Conservation (phyloP, 495 filamentous ascomycete species). For the Aspergillus incahuasiensis region DNA sequence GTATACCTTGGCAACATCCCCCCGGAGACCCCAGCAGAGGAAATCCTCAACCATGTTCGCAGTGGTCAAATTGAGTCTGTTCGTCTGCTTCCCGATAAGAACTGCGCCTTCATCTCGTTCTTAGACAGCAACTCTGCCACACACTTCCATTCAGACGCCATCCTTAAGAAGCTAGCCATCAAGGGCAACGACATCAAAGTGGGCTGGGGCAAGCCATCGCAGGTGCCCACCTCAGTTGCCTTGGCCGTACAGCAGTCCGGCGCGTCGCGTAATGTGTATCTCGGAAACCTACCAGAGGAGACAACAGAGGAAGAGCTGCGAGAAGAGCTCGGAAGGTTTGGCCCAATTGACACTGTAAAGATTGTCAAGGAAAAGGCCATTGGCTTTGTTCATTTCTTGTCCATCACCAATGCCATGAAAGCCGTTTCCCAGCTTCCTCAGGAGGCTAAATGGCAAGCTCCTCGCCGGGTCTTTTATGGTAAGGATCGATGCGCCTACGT, state of each 20-base stretch:
- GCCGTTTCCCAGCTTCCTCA: constrained; percentile 96
- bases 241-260: constrained; percentile 95
- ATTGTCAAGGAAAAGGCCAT: constrained; percentile 97
- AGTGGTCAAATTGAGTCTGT: constrained; percentile 99
- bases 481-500: constrained; percentile 98
- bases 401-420: constrained; percentile 97
- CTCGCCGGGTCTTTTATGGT: constrained; percentile 93
- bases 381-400: constrained; percentile 96
- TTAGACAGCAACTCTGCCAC: constrained; percentile 94
- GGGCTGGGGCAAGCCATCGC: constrained; percentile 97
- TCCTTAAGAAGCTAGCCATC: constrained; percentile 97
- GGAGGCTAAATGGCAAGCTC: constrained; percentile 93
- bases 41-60: constrained; percentile 93
- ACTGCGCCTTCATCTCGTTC: constrained; percentile 99
- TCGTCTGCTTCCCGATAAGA: constrained; percentile 93
- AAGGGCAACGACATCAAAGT: constrained; percentile 99
- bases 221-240: constrained; percentile 94
- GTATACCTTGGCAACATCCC: constrained; percentile 98
- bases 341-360: constrained; percentile 94
- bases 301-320: constrained; percentile 86
- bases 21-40: constrained; percentile 94
- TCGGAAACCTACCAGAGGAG: constrained; percentile 89
- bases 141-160: constrained; percentile 98
- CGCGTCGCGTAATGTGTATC: constrained; percentile 96
- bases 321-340: constrained; percentile 95